A percentile compares a stretch with the other conserved stretches of the same genome.
Evolutionary conservation across 2,329 filamentous ascomycete species (phyloP).

Genomic region (Fusarium sp.): DNA sequence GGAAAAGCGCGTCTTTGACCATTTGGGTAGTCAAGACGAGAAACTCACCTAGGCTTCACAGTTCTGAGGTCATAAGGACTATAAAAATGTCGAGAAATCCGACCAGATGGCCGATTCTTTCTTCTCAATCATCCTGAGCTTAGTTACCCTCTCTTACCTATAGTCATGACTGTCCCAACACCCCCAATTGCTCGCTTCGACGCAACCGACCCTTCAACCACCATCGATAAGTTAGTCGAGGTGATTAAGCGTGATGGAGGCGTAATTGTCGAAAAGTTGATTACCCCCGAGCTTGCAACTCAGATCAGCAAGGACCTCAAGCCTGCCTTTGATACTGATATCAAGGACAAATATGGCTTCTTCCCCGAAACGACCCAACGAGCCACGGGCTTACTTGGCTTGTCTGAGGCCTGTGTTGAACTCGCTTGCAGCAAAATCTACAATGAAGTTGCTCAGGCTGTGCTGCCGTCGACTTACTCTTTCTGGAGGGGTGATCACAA

Average conservation of each 20-base stretch:
- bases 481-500: constrained; percentile 14
- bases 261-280: constrained; percentile 52
- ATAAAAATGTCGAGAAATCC: background rate
- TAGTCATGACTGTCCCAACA: background rate
- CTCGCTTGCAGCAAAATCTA: constrained; percentile 46
- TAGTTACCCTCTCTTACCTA: background rate
- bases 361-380: constrained; percentile 55
- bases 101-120: background rate
- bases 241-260: constrained; percentile 47
- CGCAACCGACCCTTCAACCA: background rate
- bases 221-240: background rate
- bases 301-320: constrained; percentile 53
- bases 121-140: background rate
- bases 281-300: constrained; percentile 46
- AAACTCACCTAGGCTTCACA: background rate
- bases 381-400: constrained; percentile 52
- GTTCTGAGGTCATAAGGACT: background rate
- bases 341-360: constrained; percentile 52
- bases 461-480: constrained; percentile 4
- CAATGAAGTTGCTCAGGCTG: constrained; percentile 14
- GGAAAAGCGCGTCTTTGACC: background rate
- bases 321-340: constrained; percentile 52
- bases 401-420: constrained; percentile 54
- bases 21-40: background rate
- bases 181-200: background rate